Conservation (phyloP, 768 basidiomycete species). For the Tricholoma terreum region DNA sequence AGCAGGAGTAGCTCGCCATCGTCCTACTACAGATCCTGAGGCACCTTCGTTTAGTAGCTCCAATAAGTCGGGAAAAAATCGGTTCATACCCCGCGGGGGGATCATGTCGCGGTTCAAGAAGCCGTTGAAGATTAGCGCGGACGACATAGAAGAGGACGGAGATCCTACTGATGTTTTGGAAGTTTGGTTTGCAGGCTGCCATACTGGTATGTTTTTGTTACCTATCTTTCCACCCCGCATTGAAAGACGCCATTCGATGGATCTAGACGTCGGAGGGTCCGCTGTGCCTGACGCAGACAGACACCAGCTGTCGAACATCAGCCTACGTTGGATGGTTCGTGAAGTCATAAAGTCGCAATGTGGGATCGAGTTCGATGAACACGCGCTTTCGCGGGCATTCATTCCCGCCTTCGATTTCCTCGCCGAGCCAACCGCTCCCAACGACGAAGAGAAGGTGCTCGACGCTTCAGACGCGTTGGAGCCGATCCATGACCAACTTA, state of each 20-base stretch:
- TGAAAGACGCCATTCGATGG: background rate
- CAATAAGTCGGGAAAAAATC: constrained; percentile 1
- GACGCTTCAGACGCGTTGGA: constrained; percentile 42
- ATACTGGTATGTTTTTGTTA: constrained; percentile 47
- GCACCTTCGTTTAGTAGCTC: background rate
- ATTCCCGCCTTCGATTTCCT: constrained; percentile 24
- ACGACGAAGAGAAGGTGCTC: constrained; percentile 12
- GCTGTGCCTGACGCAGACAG: constrained; percentile 40
- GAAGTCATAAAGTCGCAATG: constrained; percentile 57
- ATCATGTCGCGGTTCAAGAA: constrained; percentile 6
- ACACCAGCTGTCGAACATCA: constrained; percentile 53
- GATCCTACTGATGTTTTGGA: constrained; percentile 55
- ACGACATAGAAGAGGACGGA: constrained; percentile 6
- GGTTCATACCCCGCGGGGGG: constrained; percentile 1
- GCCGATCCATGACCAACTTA: constrained; percentile 53
- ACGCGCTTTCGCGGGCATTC: constrained; percentile 43
- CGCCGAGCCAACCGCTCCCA: constrained; percentile 9
- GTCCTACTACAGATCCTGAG: constrained; percentile 4
- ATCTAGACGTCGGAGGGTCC: constrained; percentile 70
- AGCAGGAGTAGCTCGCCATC: constrained; percentile 20
- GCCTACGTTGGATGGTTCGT: constrained; percentile 78
- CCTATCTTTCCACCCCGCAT: background rate
- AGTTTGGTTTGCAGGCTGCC: constrained; percentile 80
- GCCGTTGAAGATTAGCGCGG: constrained; percentile 1
- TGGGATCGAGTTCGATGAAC: constrained; percentile 54